Evolutionary conservation across 805 yeast genomes (phyloP).

Genomic region (Candida sakaeoensis): DNA sequence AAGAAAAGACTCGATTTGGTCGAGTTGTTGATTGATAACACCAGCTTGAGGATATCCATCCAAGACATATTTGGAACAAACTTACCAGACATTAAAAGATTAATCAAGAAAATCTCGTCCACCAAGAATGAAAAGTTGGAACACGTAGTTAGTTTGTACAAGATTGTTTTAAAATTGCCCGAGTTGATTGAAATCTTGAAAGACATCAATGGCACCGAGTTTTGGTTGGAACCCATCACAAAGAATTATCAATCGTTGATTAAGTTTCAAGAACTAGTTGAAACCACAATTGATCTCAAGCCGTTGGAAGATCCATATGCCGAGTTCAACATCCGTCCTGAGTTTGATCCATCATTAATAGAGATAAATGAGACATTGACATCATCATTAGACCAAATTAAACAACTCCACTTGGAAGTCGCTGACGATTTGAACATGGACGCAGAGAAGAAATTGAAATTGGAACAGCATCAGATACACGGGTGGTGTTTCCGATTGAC

Average conservation of each 20-base stretch:
- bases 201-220: conserved; percentile 20
- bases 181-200: conserved; percentile 53
- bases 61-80: conserved; percentile 63
- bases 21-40: conserved; percentile 66
- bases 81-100: conserved; percentile 79
- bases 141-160: conserved; percentile 87
- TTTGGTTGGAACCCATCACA: conserved; percentile 59
- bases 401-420: conserved; percentile 55
- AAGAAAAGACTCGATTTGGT: conserved; percentile 70
- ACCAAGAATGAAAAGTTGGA: conserved; percentile 63
- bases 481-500: conserved; percentile 96
- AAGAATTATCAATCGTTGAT: conserved; percentile 48
- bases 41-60: conserved; percentile 59
- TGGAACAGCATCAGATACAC: conserved; percentile 82
- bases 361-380: conserved; percentile 58
- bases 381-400: conserved; percentile 50
- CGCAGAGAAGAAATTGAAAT: conserved; percentile 79
- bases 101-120: conserved; percentile 59
- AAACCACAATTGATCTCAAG: conserved; percentile 84
- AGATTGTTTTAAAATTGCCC: conserved; percentile 69
- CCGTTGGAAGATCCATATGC: conserved; percentile 60
- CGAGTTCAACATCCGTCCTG: conserved; percentile 83
- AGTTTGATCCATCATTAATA: conserved; percentile 76
- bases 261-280: conserved; percentile 81
- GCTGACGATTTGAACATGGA: conserved; percentile 79